Evolutionary conservation across 495 filamentous ascomycete genomes (phyloP).

Genomic region (Hypomontagnella submonticulosa): DNA sequence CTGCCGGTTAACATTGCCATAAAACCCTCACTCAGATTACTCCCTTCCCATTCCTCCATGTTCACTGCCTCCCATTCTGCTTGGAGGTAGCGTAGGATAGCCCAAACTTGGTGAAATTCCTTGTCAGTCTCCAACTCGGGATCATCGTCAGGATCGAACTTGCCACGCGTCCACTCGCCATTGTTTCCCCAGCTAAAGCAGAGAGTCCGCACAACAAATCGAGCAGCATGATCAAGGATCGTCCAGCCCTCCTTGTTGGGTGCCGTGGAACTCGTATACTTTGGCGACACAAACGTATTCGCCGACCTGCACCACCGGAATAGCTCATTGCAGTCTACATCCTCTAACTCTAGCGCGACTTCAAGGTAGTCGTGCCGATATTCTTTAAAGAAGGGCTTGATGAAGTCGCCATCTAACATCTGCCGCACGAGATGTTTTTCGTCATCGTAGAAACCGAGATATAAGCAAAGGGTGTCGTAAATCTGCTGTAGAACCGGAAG

Average conservation of each 20-base stretch:
- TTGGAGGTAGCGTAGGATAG: slow-evolving; percentile 43
- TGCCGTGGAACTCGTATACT: slow-evolving; percentile 20
- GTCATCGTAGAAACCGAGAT: slow-evolving; percentile 40
- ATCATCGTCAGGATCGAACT: slow-evolving; percentile 38
- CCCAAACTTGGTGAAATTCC: slow-evolving; percentile 45
- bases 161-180: slow-evolving; percentile 43
- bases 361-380: slow-evolving; percentile 44
- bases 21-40: slow-evolving; percentile 9
- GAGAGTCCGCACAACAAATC: slow-evolving; percentile 41
- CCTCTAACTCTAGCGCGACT: slow-evolving; percentile 3
- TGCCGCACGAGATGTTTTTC: slow-evolving; percentile 29
- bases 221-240: slow-evolving; percentile 39
- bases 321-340: slow-evolving; percentile 36
- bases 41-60: slow-evolving; percentile 41
- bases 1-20: slow-evolving; percentile 10
- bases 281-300: slow-evolving; percentile 30
- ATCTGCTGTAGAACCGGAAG: slow-evolving; percentile 35
- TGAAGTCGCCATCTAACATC: slow-evolving; percentile 37
- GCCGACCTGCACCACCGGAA: slow-evolving; percentile 23
- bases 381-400: slow-evolving; percentile 42
- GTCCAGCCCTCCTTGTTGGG: slow-evolving; percentile 34
- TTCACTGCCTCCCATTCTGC: slow-evolving; percentile 46
- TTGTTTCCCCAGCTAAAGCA: slow-evolving; percentile 44
- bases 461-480: slow-evolving; percentile 40
- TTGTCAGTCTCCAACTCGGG: slow-evolving; percentile 36